Conservation (phyloP, 345 rosid genomes). For the Aurinia saxatilis region DNA sequence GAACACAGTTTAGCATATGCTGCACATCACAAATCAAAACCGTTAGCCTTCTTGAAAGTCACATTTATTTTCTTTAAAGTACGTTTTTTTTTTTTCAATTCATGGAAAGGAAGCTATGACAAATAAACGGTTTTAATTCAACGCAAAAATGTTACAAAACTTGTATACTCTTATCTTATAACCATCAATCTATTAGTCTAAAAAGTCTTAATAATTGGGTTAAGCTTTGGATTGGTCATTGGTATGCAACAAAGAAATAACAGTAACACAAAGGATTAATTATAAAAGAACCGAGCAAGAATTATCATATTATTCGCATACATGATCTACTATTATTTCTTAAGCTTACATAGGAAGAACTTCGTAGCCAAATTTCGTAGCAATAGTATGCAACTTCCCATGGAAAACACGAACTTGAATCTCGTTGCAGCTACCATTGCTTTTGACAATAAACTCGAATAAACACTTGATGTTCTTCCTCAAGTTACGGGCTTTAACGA, state of each 20-base stretch:
- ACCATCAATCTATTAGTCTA: too few relatives aligned
- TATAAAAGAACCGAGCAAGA: background rate
- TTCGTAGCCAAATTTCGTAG: background rate
- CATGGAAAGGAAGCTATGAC: too few relatives aligned
- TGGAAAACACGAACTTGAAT: conserved; percentile 9
- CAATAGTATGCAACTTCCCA: background rate
- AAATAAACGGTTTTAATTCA: too few relatives aligned
- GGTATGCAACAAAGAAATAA: background rate
- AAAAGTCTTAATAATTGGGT: too few relatives aligned
- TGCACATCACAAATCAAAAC: too few relatives aligned
- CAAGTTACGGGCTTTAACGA: conserved; percentile 1
- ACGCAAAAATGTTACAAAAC: too few relatives aligned
- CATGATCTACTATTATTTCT: too few relatives aligned
- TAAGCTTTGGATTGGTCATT: background rate
- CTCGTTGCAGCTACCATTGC: conserved; percentile 20
- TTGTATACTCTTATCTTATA: too few relatives aligned
- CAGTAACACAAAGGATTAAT: background rate
- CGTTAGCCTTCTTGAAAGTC: too few relatives aligned
- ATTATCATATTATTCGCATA: too few relatives aligned
- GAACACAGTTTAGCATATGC: background rate
- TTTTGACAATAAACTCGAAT: conserved; percentile 17
- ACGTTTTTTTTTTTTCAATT: too few relatives aligned
- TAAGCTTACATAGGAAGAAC: conserved; percentile 11
- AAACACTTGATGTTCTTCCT: background rate
- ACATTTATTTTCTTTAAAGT: too few relatives aligned